Base-by-base conservation (phyloP, 495 filamentous ascomycete species). In the Podospora australis region DNA sequence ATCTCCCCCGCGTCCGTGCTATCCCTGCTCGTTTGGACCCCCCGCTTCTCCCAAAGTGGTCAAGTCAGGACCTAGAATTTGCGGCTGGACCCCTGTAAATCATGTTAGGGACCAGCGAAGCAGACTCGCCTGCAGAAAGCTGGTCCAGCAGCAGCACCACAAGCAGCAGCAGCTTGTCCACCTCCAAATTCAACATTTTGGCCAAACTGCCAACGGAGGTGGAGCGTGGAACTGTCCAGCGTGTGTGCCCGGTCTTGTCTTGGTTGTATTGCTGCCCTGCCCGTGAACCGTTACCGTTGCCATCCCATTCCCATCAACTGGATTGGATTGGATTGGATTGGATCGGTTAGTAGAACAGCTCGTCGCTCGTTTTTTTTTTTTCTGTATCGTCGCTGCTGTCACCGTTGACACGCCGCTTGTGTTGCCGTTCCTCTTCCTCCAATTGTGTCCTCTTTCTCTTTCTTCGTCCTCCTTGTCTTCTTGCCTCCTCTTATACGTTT, bases 131-230 rank as follows among this genome's bases (percentile, higher is more conserved):
- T 16, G 32, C 32, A 36, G 30, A 34, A 34, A 34, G 30, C 30
- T 34, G 13, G 30, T 14, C 8, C n/a, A 16, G 32, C 14, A 17
- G 4, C 4, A n/a, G 32, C 32, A 36, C 32, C 14, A 17, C 19
- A 11, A 6, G 32, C 32, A 19, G 17, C n/a, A 21, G 2, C 4
- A 40, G n/a, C n/a, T 40, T 34, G 26, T 32, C 25, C 41, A 28
- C 42, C 25, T n/a, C 36, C 24, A 38, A 50, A 50, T 55, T 50
- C 53, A 56, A 49, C 53, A 49, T 53, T 53, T 49, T 53, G 44
- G 39, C 23, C 49, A 51, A 39, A 41, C 29, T 47, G 50, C 43
- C 38, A 44, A 50, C 21, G 17, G 32, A 23, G 39, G 47, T 47
- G 52, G 52, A 55, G 52, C 36, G 34, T 39, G 32, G 32, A 36